Conservation (phyloP, 768 basidiomycete genomes). For the Russula brevipes region DNA sequence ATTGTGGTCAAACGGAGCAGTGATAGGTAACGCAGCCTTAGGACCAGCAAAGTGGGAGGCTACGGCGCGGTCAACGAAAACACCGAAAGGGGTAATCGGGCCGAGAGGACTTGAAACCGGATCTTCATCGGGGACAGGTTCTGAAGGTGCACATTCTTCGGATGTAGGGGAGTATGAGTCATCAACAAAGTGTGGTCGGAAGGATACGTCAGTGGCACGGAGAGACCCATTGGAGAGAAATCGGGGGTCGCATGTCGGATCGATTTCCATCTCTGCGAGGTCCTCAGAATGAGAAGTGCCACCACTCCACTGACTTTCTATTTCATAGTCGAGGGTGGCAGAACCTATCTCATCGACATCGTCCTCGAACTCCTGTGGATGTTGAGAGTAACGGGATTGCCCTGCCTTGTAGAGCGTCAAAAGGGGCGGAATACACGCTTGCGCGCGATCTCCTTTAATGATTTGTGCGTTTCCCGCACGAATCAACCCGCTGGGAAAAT, state of each 20-base stretch:
- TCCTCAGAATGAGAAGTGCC: constrained; percentile 29
- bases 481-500: constrained; percentile 72
- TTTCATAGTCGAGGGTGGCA: constrained; percentile 37
- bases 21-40: constrained; percentile 11
- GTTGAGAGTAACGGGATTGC: constrained; percentile 5
- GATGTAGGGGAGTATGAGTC: constrained; percentile 58
- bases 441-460: constrained; percentile 82
- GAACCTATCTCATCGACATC: constrained; percentile 44
- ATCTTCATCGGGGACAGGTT: constrained; percentile 46
- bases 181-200: constrained; percentile 24
- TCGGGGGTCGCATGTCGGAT: constrained; percentile 25
- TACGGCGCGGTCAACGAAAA: constrained; percentile 70
- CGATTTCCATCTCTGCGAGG: constrained; percentile 33
- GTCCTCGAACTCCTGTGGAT: constrained; percentile 28
- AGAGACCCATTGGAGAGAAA: neutral
- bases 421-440: constrained; percentile 81
- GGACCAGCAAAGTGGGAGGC: constrained; percentile 29
- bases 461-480: constrained; percentile 70
- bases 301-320: constrained; percentile 37
- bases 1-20: constrained; percentile 12
- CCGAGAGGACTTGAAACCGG: constrained; percentile 63
- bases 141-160: constrained; percentile 58
- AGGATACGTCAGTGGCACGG: neutral
- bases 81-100: constrained; percentile 71
- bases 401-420: constrained; percentile 29